Evolutionary conservation across 164 flowering plant species (phyloP).

Genomic region (Vitis vinifera): ASM3070453v1 NC_081818.1:822501-823000

Average conservation of each 20-base stretch:
- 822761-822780: neutral
- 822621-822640: constrained; percentile 1
- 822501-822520: too few species aligned
- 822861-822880: constrained; percentile 4
- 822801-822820: constrained; percentile 7
- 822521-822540: too few species aligned
- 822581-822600: constrained; percentile 4
- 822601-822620: constrained; percentile 3
- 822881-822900: constrained; percentile 6
- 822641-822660: constrained; percentile 29
- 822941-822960: constrained; percentile 15
- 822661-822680: constrained; percentile 17
- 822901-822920: constrained; percentile 9
- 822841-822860: constrained; percentile 10
- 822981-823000: constrained; percentile 21
- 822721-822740: constrained; percentile 8
- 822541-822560: too few species aligned
- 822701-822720: neutral
- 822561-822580: too few species aligned
- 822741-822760: constrained; percentile 8
- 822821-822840: constrained; percentile 10
- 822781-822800: constrained; percentile 3
- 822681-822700: constrained; percentile 21
- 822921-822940: constrained; percentile 9
- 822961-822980: constrained; percentile 7